Conservation (phyloP, 2,329 filamentous ascomycete species). For the Nemania sp. region DNA sequence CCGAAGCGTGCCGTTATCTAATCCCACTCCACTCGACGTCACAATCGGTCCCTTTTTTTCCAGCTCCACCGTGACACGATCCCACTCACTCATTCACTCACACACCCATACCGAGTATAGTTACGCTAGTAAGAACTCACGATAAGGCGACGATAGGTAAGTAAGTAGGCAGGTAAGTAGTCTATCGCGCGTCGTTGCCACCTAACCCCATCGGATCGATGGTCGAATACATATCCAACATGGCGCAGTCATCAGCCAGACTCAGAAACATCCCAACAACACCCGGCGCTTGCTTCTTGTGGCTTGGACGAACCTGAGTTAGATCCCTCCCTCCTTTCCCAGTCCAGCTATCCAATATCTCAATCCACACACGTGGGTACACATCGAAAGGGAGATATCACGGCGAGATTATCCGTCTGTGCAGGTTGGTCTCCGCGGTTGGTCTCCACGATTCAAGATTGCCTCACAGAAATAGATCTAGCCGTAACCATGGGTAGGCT, state of each 20-base stretch:
- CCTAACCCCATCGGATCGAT: not conserved
- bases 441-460: constrained; percentile 3
- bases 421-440: not conserved
- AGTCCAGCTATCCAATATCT: not conserved
- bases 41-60: constrained; percentile 16
- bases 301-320: not conserved
- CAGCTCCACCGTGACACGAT: constrained; percentile 18
- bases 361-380: constrained; percentile 1
- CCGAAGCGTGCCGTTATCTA: constrained; percentile 26
- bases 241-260: not conserved
- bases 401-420: constrained; percentile 24
- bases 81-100: constrained; percentile 25
- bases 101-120: constrained; percentile 24
- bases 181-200: not conserved
- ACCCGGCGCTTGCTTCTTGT: constrained; percentile 7
- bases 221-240: not conserved
- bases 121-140: constrained; percentile 16
- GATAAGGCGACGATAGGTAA: too few species aligned
- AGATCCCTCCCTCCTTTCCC: not conserved
- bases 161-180: too few species aligned
- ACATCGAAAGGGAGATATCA: constrained; percentile 14
- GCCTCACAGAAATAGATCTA: constrained; percentile 5
- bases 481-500: constrained; percentile 27
- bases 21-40: constrained; percentile 26
- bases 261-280: constrained; percentile 2